These are phyloP conservation scores for Globisporangium sylvaticum DNA, from an alignment of 352 stramenopile genomes.

Conservation along the genomic window DNA sequence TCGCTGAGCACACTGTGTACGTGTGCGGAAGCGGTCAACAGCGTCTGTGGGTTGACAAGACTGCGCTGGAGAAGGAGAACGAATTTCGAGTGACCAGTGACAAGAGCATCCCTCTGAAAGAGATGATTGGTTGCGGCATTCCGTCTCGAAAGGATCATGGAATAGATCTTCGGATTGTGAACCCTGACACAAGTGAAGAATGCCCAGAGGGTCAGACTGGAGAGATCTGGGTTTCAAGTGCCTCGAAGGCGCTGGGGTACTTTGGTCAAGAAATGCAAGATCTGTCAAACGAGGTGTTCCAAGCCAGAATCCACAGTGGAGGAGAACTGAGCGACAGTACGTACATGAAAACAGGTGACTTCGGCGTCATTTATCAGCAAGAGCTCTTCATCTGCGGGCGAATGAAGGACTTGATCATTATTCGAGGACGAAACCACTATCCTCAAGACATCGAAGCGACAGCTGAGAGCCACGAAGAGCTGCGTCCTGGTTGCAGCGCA, in stretches of 20 bases:
- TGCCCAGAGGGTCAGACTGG: constrained; percentile 62
- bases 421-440: constrained; percentile 99
- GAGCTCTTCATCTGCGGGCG: constrained; percentile 98
- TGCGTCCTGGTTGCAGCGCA: constrained; percentile 93
- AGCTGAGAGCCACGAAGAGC: constrained; percentile 72
- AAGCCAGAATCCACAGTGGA: constrained; percentile 59
- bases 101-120: constrained; percentile 39
- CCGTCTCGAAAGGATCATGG: constrained; percentile 75
- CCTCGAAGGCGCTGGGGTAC: constrained; percentile 94
- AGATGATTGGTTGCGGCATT: constrained; percentile 94
- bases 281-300: constrained; percentile 87
- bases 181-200: constrained; percentile 60
- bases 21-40: constrained; percentile 92
- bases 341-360: constrained; percentile 95
- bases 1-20: constrained; percentile 99
- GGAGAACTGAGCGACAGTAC: constrained; percentile 23
- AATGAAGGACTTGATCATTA: constrained; percentile 99
- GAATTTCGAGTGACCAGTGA: constrained; percentile 32
- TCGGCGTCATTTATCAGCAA: constrained; percentile 95
- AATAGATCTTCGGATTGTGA: constrained; percentile 93
- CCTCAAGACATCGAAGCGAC: constrained; percentile 98
- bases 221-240: constrained; percentile 86
- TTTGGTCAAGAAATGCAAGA: constrained; percentile 77
- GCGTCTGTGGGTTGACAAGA: constrained; percentile 88
- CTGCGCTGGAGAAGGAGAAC: constrained; percentile 82